These are phyloP conservation scores for Jackrogersella multiformis DNA, from an alignment of 495 filamentous ascomycete genomes.

Conservation along the genomic window DNA sequence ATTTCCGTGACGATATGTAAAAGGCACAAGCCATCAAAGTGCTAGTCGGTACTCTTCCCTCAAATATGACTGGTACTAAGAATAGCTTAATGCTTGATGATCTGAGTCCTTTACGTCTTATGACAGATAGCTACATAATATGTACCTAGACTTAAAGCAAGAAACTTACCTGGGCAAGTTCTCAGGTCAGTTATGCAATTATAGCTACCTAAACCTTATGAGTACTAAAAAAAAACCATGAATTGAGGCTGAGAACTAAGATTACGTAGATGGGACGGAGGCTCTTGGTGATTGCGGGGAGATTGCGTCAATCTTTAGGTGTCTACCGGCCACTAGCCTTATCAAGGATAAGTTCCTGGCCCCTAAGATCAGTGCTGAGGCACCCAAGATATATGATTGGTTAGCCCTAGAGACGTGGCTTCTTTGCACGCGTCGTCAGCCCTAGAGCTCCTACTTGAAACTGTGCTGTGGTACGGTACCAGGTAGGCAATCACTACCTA, in stretches of 20 bases:
- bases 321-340: constrained; percentile 1
- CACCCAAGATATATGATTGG: constrained; percentile 18
- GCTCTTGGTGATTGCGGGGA: constrained; percentile 10
- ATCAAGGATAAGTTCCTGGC: not conserved
- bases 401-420: constrained; percentile 39
- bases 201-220: too few species aligned
- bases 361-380: constrained; percentile 13
- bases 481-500: too few species aligned
- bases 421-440: constrained; percentile 23
- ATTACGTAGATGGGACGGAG: not conserved
- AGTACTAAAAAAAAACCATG: not conserved
- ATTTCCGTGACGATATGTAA: too few species aligned
- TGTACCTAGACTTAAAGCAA: not conserved
- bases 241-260: constrained; percentile 8
- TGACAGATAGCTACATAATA: too few species aligned
- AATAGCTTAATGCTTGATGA: too few species aligned
- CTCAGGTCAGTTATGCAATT: too few species aligned
- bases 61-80: too few species aligned
- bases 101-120: too few species aligned
- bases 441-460: not conserved
- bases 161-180: too few species aligned
- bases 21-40: too few species aligned
- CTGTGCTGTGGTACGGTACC: too few species aligned
- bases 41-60: too few species aligned
- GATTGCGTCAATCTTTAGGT: constrained; percentile 20